Conservation (phyloP, 2,329 filamentous ascomycete genomes). For the Colletotrichum tamarilloi region DNA sequence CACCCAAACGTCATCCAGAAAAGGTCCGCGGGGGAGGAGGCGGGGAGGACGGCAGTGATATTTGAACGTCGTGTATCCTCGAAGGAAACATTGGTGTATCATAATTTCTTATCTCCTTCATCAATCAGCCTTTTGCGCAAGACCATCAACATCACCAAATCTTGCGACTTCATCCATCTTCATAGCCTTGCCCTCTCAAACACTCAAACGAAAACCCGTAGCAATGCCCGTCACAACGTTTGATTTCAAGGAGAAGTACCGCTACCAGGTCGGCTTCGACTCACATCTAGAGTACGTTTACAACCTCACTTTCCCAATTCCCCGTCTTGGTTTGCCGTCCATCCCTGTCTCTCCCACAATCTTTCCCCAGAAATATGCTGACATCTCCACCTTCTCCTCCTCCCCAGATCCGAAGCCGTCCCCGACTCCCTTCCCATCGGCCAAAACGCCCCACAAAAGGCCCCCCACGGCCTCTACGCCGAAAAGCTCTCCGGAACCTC, state of each 20-base stretch:
- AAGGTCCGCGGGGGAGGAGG: neutral
- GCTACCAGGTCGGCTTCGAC: conserved; percentile 83
- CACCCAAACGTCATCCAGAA: conserved; percentile 22
- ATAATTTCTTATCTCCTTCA: neutral
- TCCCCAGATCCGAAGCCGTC: conserved; percentile 77
- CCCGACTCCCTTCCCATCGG: conserved; percentile 79
- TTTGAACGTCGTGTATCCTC: neutral
- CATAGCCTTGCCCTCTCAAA: no score
- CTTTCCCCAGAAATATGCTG: neutral
- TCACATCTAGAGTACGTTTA: conserved; percentile 77
- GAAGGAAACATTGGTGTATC: neutral
- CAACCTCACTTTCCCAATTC: neutral
- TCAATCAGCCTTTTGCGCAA: neutral
- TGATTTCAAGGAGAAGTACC: conserved; percentile 68
- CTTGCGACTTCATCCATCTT: neutral
- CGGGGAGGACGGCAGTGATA: neutral
- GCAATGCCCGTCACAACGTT: conserved; percentile 64
- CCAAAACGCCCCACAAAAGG: conserved; percentile 86
- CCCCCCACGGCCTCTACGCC: conserved; percentile 81
- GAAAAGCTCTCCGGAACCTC: conserved; percentile 81
- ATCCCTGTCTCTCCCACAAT: neutral
- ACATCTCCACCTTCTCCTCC: neutral
- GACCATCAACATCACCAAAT: neutral
- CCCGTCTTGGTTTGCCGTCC: neutral
- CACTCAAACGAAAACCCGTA: neutral